Percentiles rank a stretch among this genome's conserved stretches.
phyloP scores from a whole-genome alignment of 257 asterid species.

The Ocimum tenuiflorum region DNA sequence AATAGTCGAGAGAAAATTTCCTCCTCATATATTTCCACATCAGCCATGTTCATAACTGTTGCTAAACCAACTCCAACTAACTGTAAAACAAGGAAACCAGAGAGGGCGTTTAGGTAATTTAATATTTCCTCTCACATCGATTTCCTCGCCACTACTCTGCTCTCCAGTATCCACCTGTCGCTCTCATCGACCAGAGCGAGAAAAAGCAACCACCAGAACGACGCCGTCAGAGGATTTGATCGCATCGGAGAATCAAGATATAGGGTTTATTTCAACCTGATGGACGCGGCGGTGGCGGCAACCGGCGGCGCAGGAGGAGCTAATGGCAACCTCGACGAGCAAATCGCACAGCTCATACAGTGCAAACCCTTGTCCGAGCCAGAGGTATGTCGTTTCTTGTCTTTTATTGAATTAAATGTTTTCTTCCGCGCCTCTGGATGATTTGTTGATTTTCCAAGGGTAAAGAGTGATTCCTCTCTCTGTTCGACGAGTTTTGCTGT shows the following conservation, averaged over 20 bases:
- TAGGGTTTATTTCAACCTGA: constrained; percentile 25
- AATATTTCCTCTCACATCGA: constrained; percentile 7
- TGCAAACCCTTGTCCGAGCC: constrained; percentile 79
- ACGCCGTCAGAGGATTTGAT: constrained; percentile 25
- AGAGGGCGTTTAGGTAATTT: constrained; percentile 23
- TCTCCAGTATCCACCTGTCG: constrained; percentile 25
- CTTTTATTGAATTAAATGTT: not conserved
- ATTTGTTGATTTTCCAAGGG: not conserved
- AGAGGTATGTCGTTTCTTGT: constrained; percentile 36
- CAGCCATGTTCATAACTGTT: not conserved
- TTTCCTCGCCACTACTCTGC: constrained; percentile 19
- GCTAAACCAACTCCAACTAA: constrained; percentile 3
- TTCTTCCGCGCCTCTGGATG: not conserved
- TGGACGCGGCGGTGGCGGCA: constrained; percentile 45
- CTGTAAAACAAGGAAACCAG: not conserved
- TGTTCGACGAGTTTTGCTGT: not conserved
- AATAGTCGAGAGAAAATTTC: not conserved
- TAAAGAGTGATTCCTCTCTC: not conserved
- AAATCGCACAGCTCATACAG: constrained; percentile 76
- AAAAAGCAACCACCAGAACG: constrained; percentile 23
- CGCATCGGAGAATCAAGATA: constrained; percentile 23
- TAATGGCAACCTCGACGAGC: constrained; percentile 62
- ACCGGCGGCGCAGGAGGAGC: constrained; percentile 34
- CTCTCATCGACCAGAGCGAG: constrained; percentile 5
- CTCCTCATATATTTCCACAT: not conserved